phyloP scores from a whole-genome alignment of 176 grass and related monocot species.

The Oryza rufipogon region DNA sequence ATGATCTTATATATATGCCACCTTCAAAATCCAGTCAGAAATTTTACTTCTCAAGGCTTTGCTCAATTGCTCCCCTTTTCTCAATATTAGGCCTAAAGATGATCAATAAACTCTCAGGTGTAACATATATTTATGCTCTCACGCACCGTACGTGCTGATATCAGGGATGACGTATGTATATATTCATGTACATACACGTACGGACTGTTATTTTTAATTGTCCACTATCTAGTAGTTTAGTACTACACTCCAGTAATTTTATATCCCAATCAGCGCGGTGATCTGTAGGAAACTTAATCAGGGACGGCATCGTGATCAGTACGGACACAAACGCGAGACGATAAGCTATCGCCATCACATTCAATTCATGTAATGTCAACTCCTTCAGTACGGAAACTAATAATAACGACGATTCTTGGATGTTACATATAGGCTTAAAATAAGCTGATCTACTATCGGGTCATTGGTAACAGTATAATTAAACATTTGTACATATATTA shows the following conservation, averaged over 20 bases:
- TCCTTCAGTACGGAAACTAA: conserved; percentile 29
- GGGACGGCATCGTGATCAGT: background rate
- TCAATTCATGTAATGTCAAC: conserved; percentile 35
- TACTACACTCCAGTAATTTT: background rate
- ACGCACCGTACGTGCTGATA: too few species aligned
- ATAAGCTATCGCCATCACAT: conserved; percentile 36
- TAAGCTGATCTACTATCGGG: background rate
- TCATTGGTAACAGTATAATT: background rate
- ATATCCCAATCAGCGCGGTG: background rate
- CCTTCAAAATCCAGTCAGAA: too few species aligned
- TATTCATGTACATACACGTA: background rate
- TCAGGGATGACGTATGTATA: background rate
- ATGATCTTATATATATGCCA: background rate
- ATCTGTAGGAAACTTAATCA: background rate
- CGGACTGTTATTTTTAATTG: background rate
- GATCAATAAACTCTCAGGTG: background rate
- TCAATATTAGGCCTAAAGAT: background rate
- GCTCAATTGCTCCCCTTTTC: background rate
- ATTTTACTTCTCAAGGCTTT: too few species aligned
- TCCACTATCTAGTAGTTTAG: background rate
- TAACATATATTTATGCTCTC: background rate
- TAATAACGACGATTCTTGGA: background rate
- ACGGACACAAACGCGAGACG: background rate
- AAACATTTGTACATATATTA: background rate
- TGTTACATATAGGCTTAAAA: background rate